Evolutionary conservation across 2,329 filamentous ascomycete genomes (phyloP), one percentile per base, ranked within the genome.

Genomic region (Cytospora leucostoma): DNA sequence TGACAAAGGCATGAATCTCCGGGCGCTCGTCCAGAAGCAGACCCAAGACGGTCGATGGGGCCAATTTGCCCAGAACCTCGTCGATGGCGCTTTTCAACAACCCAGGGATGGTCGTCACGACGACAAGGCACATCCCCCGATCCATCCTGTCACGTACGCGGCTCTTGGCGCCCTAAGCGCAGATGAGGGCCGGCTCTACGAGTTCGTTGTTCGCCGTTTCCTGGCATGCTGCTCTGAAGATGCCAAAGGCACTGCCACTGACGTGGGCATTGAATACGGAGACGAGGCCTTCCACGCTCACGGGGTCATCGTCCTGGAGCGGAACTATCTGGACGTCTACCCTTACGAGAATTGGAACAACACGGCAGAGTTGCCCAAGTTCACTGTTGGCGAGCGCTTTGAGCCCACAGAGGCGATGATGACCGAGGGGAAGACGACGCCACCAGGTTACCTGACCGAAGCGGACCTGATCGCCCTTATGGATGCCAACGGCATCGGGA

Each of bases 401-500:
- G 88, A 92, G 73, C 95, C 95, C 0, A 91, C 88, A 1, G 93
- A 97, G 77, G 94, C 93, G 4, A 87, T 90, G 70, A 92, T 99
- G 77, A 88, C 86, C 0, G 93, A 98, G 70, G 94, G 95, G n/a
- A 90, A 96, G 75, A 99, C 95, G 0, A 85, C 84, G 1, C 82
- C 93, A 13, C 95, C 95, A 0, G 86, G 84, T 27, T 97, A 96
- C 73, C 82, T 99, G 35, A 98, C 95, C 0, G 95, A 99, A 74
- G 93, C 95, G 0, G 95, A 99, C 73, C 82, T 99, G 33, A 97
- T 99, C 72, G 90, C 90, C 3, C 84, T 99, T 12, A 99, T 99
- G 95, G 95, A 99, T 77, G 93, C 92, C 52, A 99, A 99, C 73
- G 95, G 95, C 2, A 99, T 99, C 67, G 95, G 95, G 13, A 99